Base-by-base conservation (phyloP, 331 rosid species). In the Phaseolus coccineus region DNA sequence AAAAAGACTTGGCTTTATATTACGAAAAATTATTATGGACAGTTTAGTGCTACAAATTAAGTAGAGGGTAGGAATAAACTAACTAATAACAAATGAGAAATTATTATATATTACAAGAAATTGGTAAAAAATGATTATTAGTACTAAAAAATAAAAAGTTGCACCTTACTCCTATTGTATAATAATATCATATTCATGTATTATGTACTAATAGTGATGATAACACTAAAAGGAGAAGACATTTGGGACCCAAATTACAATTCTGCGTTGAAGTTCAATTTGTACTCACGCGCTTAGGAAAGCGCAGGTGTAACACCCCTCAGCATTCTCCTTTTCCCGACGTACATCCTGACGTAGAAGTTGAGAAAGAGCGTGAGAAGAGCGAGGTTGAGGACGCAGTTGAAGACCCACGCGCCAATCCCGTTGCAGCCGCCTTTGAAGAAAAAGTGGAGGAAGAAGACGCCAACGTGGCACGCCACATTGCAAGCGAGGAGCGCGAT, bases 341-440 rank as follows among this genome's bases (percentile, higher is more conserved):
- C n/a, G 37, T 81, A 81, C 52, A 84, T 83, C 65, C 83, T 87
- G 10, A 92, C 81, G 33, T 87, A 88, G 22, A 89, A 92, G 25
- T 90, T 88, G 50, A 94, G 65, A 73, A 89, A 92, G 0, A 89
- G 84, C 52, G 89, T 5, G 19, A 92, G 80, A 63, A 90, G 73
- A 0, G 80, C 93, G 0, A 68, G 73, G 15, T 94, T 94, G 0
- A 90, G 90, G 0, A 92, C 84, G 0, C 93, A 88, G 52, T 94
- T 94, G 82, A 92, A 89, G 13, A 84, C 64, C 94, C 98, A 92
- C 3, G 97, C 93, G 3, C 92, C 96, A 3, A 94, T 92, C 11
- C 98, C 97, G 37, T 90, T 90, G 51, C 98, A 94, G 13, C 94
- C 94, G 0, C 94, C 96, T 37, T 76, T 68, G 80, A 87, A 68